Evolutionary conservation across 768 basidiomycete genomes (phyloP).

Genomic region (Cystobasidium tubakii): DNA sequence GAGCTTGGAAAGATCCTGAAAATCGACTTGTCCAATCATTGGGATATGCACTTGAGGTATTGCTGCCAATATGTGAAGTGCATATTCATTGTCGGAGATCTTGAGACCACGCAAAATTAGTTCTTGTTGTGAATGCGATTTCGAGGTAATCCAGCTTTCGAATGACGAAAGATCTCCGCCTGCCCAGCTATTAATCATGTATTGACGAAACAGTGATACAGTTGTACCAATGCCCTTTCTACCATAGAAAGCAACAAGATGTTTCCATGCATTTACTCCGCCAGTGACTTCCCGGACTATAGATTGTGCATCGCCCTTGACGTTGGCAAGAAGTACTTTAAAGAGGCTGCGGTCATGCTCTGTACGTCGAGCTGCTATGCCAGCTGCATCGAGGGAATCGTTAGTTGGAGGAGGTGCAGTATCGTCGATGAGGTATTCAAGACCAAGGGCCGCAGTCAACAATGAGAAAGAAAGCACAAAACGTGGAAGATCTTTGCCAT

Average conservation of each 20-base stretch:
- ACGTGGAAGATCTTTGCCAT: too few relatives aligned
- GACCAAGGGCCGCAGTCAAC: not conserved
- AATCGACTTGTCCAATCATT: constrained; percentile 12
- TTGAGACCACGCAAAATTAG: constrained; percentile 7
- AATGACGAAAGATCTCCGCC: constrained; percentile 1
- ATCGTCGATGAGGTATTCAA: constrained; percentile 17
- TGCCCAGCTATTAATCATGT: constrained; percentile 1
- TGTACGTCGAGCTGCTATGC: not conserved
- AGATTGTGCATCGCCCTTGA: too few relatives aligned
- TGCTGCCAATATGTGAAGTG: not conserved
- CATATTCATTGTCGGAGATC: constrained; percentile 12
- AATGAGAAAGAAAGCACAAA: constrained; percentile 5
- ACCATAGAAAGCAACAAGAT: constrained; percentile 7
- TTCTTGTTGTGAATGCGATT: constrained; percentile 1
- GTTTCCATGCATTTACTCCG: too few relatives aligned
- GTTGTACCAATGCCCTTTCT: not conserved
- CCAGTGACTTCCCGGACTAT: too few relatives aligned
- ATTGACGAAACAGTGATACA: constrained; percentile 7
- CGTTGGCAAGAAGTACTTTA: too few relatives aligned
- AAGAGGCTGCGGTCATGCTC: too few relatives aligned
- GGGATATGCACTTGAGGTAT: constrained; percentile 2
- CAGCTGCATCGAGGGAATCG: not conserved
- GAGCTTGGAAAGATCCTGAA: constrained; percentile 10
- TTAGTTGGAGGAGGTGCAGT: not conserved
- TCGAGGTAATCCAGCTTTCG: constrained; percentile 13